These are phyloP conservation scores for Leptomonas pyrrhocoris DNA, from an alignment of 208 protist species.

Conservation along the genomic window DNA sequence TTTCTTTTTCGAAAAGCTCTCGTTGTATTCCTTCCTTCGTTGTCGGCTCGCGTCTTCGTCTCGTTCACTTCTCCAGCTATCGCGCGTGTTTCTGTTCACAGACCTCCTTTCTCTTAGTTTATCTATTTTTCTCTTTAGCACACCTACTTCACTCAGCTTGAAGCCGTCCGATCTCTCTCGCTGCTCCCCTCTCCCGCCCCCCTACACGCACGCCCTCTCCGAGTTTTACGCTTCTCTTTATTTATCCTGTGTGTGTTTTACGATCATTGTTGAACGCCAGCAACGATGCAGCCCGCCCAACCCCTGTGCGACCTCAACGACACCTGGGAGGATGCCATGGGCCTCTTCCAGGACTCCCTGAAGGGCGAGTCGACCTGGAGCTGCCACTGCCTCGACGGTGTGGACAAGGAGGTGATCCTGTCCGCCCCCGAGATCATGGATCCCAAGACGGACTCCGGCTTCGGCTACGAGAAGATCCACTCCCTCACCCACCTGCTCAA, in stretches of 20 bases:
- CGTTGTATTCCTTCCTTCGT: neutral
- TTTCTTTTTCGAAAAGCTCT: too few relatives aligned
- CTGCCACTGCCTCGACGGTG: conserved; percentile 57
- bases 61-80: neutral
- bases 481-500: conserved; percentile 59
- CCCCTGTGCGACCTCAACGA: conserved; percentile 60
- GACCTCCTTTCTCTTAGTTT: conserved; percentile 4
- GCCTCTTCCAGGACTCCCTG: conserved; percentile 49
- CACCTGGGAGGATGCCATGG: conserved; percentile 75
- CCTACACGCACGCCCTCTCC: too few relatives aligned
- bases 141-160: neutral
- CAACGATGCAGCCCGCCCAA: conserved; percentile 31
- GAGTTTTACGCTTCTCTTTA: too few relatives aligned
- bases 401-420: conserved; percentile 80
- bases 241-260: too few relatives aligned
- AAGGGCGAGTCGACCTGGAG: conserved; percentile 54
- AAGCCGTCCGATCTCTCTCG: neutral
- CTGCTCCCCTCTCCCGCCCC: neutral
- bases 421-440: conserved; percentile 88
- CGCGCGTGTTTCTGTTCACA: conserved; percentile 22
- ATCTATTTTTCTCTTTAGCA: neutral
- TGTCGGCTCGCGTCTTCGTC: neutral
- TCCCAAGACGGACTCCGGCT: conserved; percentile 84
- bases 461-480: conserved; percentile 50
- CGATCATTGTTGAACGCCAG: too few relatives aligned